Conservation (phyloP, 345 rosid genomes). For the Gossypium turneri region DNA sequence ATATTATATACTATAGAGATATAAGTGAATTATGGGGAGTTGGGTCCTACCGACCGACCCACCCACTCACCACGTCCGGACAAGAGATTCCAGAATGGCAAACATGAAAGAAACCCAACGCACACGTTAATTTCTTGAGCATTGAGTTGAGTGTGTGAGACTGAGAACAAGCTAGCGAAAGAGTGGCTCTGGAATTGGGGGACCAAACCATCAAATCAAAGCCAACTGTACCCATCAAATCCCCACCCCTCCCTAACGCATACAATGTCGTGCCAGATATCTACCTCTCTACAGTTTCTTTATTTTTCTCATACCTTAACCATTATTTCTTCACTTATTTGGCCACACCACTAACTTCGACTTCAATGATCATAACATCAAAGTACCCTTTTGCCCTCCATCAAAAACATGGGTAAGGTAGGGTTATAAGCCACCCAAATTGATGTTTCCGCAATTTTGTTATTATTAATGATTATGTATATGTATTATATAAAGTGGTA, state of each 20-base stretch:
- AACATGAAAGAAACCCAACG: constrained; percentile 42
- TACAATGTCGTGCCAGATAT: constrained; percentile 26
- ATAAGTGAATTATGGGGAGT: neutral
- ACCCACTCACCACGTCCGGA: constrained; percentile 20
- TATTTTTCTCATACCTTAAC: neutral
- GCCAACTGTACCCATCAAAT: constrained; percentile 30
- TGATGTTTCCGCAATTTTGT: neutral
- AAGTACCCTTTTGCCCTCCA: constrained; percentile 1
- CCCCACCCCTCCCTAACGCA: constrained; percentile 16
- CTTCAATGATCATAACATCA: neutral
- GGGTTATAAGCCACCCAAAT: neutral
- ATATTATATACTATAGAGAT: too few species aligned
- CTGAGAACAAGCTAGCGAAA: neutral
- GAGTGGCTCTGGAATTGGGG: constrained; percentile 17
- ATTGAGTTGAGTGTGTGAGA: neutral
- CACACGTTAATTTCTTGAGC: constrained; percentile 24
- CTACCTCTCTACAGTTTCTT: neutral
- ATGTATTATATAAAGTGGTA: neutral
- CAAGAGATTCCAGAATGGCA: constrained; percentile 36
- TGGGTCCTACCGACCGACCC: neutral
- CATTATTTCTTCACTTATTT: neutral
- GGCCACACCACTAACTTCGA: neutral
- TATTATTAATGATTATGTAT: neutral
- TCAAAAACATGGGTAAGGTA: neutral
- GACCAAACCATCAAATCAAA: constrained; percentile 33